Evolutionary conservation across 2,329 filamentous ascomycete species (phyloP).

Genomic region (Dothiorella sarmentorum): DNA sequence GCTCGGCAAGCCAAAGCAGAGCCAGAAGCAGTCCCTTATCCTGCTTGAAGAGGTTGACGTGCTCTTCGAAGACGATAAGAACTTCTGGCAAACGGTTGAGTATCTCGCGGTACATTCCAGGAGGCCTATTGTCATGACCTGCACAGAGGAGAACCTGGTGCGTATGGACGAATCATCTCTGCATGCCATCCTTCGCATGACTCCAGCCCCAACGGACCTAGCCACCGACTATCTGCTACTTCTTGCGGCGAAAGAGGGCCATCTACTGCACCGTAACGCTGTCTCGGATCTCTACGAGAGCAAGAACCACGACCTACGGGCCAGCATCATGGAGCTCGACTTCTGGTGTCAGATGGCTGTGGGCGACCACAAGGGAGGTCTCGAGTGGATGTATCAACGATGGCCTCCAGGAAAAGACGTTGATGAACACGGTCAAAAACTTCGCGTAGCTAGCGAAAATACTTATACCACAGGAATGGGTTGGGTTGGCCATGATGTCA

Average conservation of each 20-base stretch:
- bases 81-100: conserved; percentile 84
- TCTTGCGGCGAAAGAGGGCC: conserved; percentile 84
- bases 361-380: conserved; percentile 80
- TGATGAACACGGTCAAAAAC: conserved; percentile 62
- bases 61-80: conserved; percentile 90
- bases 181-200: conserved; percentile 79
- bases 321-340: conserved; percentile 77
- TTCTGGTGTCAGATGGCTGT: conserved; percentile 98
- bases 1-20: conserved; percentile 33
- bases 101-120: conserved; percentile 79
- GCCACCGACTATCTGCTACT: conserved; percentile 78
- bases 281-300: conserved; percentile 68
- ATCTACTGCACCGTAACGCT: conserved; percentile 66
- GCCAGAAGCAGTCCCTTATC: conserved; percentile 90
- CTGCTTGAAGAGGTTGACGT: conserved; percentile 91
- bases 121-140: conserved; percentile 90
- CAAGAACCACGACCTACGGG: conserved; percentile 70
- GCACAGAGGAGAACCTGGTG: conserved; percentile 83
- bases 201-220: conserved; percentile 60
- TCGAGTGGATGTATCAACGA: conserved; percentile 82
- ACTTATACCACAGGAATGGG: conserved; percentile 81
- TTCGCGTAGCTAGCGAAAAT: conserved; percentile 76
- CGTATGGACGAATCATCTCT: conserved; percentile 71
- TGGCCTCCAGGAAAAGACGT: conserved; percentile 71
- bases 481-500: conserved; percentile 62